Evolutionary conservation across 371 early-diverging fungal species (phyloP).

Genomic region (Mortierella sp.): DNA sequence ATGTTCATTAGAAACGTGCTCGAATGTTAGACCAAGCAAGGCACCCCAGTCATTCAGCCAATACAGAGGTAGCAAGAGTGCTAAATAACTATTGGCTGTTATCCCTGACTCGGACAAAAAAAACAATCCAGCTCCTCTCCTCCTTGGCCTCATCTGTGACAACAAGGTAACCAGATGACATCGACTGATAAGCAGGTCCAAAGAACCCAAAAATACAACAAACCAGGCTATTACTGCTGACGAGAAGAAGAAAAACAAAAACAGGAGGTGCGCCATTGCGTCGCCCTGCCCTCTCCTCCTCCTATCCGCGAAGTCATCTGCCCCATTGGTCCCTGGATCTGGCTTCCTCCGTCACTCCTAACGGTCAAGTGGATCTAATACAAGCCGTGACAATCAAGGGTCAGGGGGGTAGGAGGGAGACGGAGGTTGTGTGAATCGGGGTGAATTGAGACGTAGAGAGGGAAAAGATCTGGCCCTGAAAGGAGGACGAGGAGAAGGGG

Average conservation of each 20-base stretch:
- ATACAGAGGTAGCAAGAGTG: too few relatives aligned
- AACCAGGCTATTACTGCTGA: too few relatives aligned
- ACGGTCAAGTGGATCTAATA: background rate
- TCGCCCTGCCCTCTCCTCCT: background rate
- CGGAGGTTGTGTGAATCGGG: background rate
- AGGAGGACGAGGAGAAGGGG: background rate
- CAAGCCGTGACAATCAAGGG: background rate
- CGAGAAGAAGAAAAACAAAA: background rate
- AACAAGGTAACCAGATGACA: too few relatives aligned
- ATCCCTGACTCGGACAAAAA: too few relatives aligned
- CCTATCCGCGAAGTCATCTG: background rate
- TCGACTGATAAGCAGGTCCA: too few relatives aligned
- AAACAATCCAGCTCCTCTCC: too few relatives aligned
- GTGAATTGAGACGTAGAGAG: background rate
- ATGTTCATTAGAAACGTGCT: background rate
- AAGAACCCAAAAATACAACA: too few relatives aligned
- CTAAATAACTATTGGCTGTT: too few relatives aligned
- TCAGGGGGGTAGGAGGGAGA: background rate
- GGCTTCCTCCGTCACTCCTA: background rate
- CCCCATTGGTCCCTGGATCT: background rate
- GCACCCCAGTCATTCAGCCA: background rate
- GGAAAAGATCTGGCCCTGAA: background rate
- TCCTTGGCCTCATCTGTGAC: too few relatives aligned
- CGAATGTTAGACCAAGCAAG: background rate
- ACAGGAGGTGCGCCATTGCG: background rate